phyloP scores from a whole-genome alignment of 345 rosid genomes.

The Syzygium aromaticum region DNA sequence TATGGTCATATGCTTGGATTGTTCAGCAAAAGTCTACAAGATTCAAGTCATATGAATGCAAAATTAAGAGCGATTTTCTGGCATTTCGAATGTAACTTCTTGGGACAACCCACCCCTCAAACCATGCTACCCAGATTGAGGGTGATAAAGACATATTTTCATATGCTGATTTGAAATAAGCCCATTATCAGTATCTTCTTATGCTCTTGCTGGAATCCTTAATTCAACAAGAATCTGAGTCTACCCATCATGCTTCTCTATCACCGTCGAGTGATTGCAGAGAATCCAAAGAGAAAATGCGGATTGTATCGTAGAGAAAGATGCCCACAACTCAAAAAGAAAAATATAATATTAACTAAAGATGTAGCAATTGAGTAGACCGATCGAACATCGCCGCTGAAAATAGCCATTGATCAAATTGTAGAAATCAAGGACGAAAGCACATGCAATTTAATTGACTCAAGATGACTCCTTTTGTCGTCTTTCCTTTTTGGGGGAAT shows the following conservation, averaged over 20 bases:
- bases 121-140: not conserved
- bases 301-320: not conserved
- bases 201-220: not conserved
- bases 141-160: not conserved
- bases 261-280: not conserved
- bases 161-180: not conserved
- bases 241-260: not conserved
- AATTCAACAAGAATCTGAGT: not conserved
- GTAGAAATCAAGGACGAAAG: not conserved
- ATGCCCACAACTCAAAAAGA: not conserved
- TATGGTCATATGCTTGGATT: not conserved
- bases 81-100: not conserved
- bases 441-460: not conserved
- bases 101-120: not conserved
- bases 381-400: too few relatives aligned
- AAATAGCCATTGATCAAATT: not conserved
- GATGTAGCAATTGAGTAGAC: not conserved
- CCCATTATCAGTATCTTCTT: not conserved
- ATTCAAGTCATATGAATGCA: not conserved
- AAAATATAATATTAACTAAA: not conserved
- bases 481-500: not conserved
- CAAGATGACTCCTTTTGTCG: not conserved
- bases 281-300: not conserved
- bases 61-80: not conserved
- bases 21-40: not conserved